Base-by-base conservation (phyloP, 257 asterid genomes). In the Mitragyna speciosa region DNA sequence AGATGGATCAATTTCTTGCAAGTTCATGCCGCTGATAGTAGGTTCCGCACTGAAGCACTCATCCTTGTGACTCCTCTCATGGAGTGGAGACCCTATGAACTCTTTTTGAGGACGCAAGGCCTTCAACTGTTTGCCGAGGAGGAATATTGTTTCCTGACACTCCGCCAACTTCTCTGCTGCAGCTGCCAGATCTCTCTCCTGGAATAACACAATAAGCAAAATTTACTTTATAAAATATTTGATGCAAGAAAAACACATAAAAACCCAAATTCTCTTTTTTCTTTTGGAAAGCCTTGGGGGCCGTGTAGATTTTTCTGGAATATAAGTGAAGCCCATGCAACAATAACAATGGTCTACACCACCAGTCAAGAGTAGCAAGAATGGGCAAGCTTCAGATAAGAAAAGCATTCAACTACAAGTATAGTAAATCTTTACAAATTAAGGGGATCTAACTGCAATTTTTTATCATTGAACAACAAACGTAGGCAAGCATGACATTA, bases 101-200 rank as follows among this genome's bases (percentile, higher is more conserved):
- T 91, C 97, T 10, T 91, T 76, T 73, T 85, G 97, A 39, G 99
- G 97, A 79, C 94, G 96, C 72, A 96, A 79, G 69, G 90, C 65
- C 72, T 93, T 88, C 87, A 96, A 73, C 85, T 92, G 98, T 83
- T 94, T 96, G 22, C 98, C 97, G 0, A 96, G 97, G 71, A 96
- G 96, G 75, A 84, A 89, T 72, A 96, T 96, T 80, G 97, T 90
- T 84, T 96, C 97, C 83, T 96, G 99, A 82, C 98, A 96, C 85
- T 92, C 97, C 0, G 97, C 95, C 45, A 96, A 89, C 90, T 92
- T 96, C 84, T 90, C 97, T 30, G 97, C 93, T 54, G 99, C 99
- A 43, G 94, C 96, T 5, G 94, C 86, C 72, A 93, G 80, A 47
- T 95, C 98, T 78, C 85, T 90, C 86, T 94, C 99, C 98, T 94